Evolutionary conservation across 2,329 filamentous ascomycete species (phyloP).

Genomic region (Fusarium aywerte): DNA sequence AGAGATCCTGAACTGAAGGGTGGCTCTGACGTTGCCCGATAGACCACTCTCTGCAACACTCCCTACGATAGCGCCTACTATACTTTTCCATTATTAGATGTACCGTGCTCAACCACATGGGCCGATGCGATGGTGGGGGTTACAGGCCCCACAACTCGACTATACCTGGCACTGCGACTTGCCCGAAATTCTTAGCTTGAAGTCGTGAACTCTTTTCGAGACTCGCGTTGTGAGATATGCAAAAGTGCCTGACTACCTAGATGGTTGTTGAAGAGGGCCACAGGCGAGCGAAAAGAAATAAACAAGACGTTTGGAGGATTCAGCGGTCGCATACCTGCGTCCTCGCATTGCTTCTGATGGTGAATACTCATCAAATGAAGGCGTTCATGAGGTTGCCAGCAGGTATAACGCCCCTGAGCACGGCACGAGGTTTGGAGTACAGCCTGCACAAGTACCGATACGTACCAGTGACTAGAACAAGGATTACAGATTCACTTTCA

Average conservation of each 20-base stretch:
- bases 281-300: background rate
- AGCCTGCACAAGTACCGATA: background rate
- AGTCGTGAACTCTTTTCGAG: background rate
- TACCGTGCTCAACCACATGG: constrained; percentile 42
- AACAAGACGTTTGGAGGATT: background rate
- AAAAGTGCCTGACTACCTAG: background rate
- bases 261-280: background rate
- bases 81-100: constrained; percentile 14
- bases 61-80: constrained; percentile 31
- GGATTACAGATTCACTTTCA: background rate
- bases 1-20: constrained; percentile 24
- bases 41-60: constrained; percentile 26
- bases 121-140: constrained; percentile 25
- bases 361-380: background rate
- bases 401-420: background rate
- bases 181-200: background rate
- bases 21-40: constrained; percentile 19
- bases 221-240: background rate
- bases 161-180: constrained; percentile 13
- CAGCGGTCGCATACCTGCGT: background rate
- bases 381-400: background rate
- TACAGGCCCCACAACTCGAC: constrained; percentile 31
- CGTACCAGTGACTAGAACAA: background rate
- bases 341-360: background rate
- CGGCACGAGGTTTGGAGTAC: background rate